Base-by-base conservation (phyloP, 2,329 filamentous ascomycete species). In the Ophiocordyceps unilateralis region DNA sequence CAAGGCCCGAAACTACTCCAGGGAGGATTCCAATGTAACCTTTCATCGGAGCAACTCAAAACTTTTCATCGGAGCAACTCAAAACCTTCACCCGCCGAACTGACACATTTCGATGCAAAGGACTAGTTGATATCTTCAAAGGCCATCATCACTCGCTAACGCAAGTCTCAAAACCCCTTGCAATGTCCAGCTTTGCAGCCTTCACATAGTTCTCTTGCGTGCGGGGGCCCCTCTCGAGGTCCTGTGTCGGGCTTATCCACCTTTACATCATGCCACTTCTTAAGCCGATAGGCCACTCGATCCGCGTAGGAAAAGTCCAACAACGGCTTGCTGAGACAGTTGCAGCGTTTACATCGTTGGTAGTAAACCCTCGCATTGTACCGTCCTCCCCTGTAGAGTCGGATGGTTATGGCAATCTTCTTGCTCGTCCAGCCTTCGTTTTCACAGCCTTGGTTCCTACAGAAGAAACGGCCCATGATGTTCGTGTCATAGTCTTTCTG, bases 301-400 rank as follows among this genome's bases (percentile, higher is more conserved):
- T 64, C 55, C 1, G 55, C 47, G 38, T 65, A 66, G 0, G 54
- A 55, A 0, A 5, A 17, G 23, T 64, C 46, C 0, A 64, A 41
- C 3, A 3, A 39, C 1, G 60, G 51, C 7, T 26, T 40, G 14
- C 56, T 55, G 2, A 60, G 46, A 4, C 5, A 11, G 0, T 57
- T 48, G 49, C 57, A 66, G 2, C 6, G 2, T 7, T 42, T 49
- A 52, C 62, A 66, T 1, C 53, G 54, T 43, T 65, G 62, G 36
- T 59, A 52, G 45, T 58, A 65, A 0, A 65, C 57, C 2, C 52
- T 37, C 0, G 53, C 61, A 41, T 64, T 61, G 49, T 66, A 66
- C 4, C 49, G 46, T 5, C 51, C 40, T 0, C 34, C 39, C 0
- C 21, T 22, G 37, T 60, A 65, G 30, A 50, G 44, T 9, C 57